Base-by-base conservation (phyloP, 768 basidiomycete species). In the Amanita phalloides region DNA sequence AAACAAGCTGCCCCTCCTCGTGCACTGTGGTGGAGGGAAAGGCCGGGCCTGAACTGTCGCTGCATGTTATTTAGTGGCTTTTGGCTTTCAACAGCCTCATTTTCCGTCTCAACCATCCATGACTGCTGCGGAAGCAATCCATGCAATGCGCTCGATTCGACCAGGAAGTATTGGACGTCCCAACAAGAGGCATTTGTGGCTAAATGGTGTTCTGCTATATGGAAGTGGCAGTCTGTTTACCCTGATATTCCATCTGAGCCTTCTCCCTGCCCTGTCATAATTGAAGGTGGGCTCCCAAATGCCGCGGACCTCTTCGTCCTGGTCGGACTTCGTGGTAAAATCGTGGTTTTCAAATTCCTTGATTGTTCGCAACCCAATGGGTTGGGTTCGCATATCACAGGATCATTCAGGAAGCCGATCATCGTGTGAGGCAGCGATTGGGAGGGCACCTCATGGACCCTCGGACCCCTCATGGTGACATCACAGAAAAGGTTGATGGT, bases 401-500 rank as follows among this genome's bases (percentile, higher is more conserved):
- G 82, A 84, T 59, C 78, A 80, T 2, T 62, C 70, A 4, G 75
- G 79, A 0, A 76, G 75, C 49, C 64, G 77, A 46, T 58, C 67
- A 2, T 60, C 65, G 5, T 79, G 79, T 63, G 79, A 82, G 58
- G 62, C 64, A 3, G 74, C 69, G 32, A 71, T 81, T n/a, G 73
- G 77, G 4, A 66, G 68, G 37, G 55, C 56, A 8, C 62, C 66
- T 21, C 59, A 58, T 6, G 66, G 67, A n/a, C 59, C 81, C 80
- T 44, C 71, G 82, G 17, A 84, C 81, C 4, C 67, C 78, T 0
- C 81, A 82, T 58, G 46, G 65, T 78, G 17, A 17, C 35, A 71
- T 82, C 60, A 80, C 79, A 3, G 82, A 84, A 58, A 82, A 84
- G 58, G 68, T 82, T 45, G 81, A 82, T 62, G 82, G 82, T 3